These are phyloP conservation scores for Penicillium bovifimosum DNA, from an alignment of 495 filamentous ascomycete genomes.

Conservation along the genomic window DNA sequence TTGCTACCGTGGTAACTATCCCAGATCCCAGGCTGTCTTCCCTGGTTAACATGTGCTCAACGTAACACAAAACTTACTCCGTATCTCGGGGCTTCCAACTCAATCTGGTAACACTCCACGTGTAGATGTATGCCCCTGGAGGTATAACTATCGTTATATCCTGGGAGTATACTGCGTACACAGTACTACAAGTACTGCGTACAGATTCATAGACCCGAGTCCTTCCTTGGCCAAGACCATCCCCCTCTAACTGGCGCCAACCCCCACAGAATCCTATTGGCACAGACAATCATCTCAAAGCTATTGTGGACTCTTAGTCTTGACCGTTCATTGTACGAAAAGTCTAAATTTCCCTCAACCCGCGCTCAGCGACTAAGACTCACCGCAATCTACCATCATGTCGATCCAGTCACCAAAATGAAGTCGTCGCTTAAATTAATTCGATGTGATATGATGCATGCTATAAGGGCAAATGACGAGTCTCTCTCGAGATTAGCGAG, in stretches of 20 bases:
- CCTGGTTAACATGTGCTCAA: too few species aligned
- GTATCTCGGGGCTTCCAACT: not conserved
- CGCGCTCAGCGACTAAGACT: too few species aligned
- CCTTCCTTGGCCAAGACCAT: not conserved
- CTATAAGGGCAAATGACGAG: not conserved
- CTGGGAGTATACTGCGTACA: too few species aligned
- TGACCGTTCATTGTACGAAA: not conserved
- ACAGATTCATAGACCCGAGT: too few species aligned
- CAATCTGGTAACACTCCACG: not conserved
- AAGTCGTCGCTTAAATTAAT: not conserved
- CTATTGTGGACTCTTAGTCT: not conserved
- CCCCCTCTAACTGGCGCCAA: not conserved
- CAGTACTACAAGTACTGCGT: too few species aligned
- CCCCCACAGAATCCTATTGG: not conserved
- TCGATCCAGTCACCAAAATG: not conserved
- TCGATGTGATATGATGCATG: not conserved
- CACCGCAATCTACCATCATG: not conserved
- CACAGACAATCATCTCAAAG: not conserved
- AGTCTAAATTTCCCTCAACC: not conserved
- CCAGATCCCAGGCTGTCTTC: too few species aligned
- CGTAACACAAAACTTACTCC: not conserved
- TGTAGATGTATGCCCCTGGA: not conserved
- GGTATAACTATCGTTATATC: too few species aligned
- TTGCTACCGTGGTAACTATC: too few species aligned
- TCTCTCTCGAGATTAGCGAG: not conserved